These are phyloP conservation scores for Paracoccidioides brasiliensis DNA, from an alignment of 2,329 filamentous ascomycete genomes.

Conservation along the genomic window DNA sequence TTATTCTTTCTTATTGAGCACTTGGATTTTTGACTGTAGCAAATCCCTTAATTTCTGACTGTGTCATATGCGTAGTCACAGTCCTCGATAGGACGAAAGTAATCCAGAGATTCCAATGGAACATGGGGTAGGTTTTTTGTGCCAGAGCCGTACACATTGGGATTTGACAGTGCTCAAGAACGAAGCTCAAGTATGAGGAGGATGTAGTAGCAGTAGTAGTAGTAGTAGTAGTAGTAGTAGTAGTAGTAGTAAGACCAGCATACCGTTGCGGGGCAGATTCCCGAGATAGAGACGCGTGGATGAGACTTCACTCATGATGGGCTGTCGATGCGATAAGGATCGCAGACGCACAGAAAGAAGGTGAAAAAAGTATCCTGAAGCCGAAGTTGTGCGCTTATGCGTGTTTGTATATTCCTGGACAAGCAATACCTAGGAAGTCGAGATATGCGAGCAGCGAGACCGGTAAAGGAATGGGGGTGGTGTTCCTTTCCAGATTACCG, in stretches of 20 bases:
- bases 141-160: constrained; percentile 8
- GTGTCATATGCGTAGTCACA: neutral
- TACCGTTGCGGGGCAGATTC: constrained; percentile 94
- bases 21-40: neutral
- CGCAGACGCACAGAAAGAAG: neutral
- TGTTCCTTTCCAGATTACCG: neutral
- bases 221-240: constrained; percentile 12
- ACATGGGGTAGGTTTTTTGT: constrained; percentile 1
- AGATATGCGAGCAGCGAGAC: neutral
- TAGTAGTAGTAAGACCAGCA: constrained; percentile 30
- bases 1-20: neutral
- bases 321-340: constrained; percentile 1
- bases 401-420: neutral
- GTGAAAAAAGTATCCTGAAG: neutral
- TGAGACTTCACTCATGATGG: constrained; percentile 70
- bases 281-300: constrained; percentile 92
- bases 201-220: too few species aligned
- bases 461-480: neutral
- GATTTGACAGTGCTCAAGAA: constrained; percentile 4
- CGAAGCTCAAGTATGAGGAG: constrained; percentile 8
- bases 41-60: neutral
- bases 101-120: constrained; percentile 10
- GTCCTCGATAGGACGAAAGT: constrained; percentile 5
- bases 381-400: neutral
- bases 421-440: neutral